Evolutionary conservation across 306 rosid genomes (phyloP).

Genomic region (Cicer chorassanicum): DNA sequence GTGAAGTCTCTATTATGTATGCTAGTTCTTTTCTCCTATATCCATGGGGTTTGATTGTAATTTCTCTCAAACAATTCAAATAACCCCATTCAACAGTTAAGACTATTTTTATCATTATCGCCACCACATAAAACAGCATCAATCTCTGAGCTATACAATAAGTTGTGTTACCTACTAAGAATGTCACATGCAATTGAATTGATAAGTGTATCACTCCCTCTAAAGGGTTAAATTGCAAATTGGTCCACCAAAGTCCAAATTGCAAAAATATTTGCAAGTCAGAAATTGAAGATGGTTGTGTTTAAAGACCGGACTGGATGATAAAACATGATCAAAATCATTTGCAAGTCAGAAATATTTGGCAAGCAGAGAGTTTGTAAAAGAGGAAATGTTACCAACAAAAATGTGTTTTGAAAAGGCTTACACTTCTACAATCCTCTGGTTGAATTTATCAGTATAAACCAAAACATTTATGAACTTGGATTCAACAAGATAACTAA

Average conservation of each 20-base stretch:
- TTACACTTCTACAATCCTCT: not conserved
- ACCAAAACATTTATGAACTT: conserved; percentile 22
- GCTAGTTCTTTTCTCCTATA: too few relatives aligned
- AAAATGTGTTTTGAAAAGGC: not conserved
- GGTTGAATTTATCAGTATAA: conserved; percentile 36
- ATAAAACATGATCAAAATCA: conserved; percentile 9
- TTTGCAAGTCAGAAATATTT: not conserved
- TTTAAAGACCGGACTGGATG: not conserved
- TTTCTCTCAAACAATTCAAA: too few relatives aligned
- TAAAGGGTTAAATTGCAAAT: not conserved
- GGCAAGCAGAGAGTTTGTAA: not conserved
- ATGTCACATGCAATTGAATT: not conserved
- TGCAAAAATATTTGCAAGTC: conserved; percentile 1
- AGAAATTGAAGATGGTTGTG: not conserved
- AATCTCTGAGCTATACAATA: not conserved
- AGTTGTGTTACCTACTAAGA: not conserved
- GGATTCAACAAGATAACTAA: conserved; percentile 23
- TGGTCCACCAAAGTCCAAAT: conserved; percentile 15
- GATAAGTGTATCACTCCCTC: not conserved
- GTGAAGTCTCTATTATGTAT: too few relatives aligned
- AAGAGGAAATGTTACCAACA: not conserved
- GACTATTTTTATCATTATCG: not conserved
- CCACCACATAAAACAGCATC: not conserved
- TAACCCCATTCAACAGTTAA: too few relatives aligned
- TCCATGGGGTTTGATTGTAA: too few relatives aligned